Conservation (phyloP, 2,329 filamentous ascomycete genomes). For the Verticillium dahliae region DNA sequence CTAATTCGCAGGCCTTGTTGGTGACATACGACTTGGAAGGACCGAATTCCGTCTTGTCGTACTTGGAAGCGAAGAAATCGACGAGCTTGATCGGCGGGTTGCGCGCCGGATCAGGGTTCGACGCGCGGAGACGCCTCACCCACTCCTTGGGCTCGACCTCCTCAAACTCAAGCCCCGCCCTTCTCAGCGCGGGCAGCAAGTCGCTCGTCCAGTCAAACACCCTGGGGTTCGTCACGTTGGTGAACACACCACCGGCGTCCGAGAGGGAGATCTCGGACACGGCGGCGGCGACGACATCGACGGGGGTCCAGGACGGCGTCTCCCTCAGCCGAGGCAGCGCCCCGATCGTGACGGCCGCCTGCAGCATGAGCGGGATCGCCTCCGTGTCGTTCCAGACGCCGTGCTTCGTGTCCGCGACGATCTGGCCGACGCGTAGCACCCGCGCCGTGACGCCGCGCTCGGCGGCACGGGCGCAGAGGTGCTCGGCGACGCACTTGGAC, state of each 20-base stretch:
- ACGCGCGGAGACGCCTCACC: conserved; percentile 33
- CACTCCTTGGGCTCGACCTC: conserved; percentile 35
- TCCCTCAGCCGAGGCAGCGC: conserved; percentile 38
- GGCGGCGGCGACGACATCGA: conserved; percentile 34
- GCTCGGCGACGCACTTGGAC: conserved; percentile 33
- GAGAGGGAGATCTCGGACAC: conserved; percentile 30
- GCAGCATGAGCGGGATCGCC: conserved; percentile 45
- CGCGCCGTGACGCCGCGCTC: conserved; percentile 21
- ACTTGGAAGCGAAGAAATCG: conserved; percentile 36
- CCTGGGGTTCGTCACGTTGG: conserved; percentile 41
- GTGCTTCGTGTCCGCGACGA: conserved; percentile 37
- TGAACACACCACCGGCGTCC: conserved; percentile 23
- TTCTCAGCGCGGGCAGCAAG: conserved; percentile 39
- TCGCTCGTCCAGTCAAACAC: conserved; percentile 42
- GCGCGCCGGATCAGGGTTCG: conserved; percentile 32
- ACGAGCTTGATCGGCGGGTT: conserved; percentile 48
- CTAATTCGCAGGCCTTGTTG: conserved; percentile 31
- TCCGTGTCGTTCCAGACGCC: conserved; percentile 46
- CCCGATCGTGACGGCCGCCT: conserved; percentile 33
- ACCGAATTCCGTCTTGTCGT: conserved; percentile 35
- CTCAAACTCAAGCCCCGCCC: conserved; percentile 36
- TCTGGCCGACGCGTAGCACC: conserved; percentile 42
- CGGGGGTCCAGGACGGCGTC: conserved; percentile 36
- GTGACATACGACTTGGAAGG: conserved; percentile 33
- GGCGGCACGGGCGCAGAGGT: conserved; percentile 27